Evolutionary conservation across 2,329 filamentous ascomycete species (phyloP).

Genomic region (Cladosporium sp.): DNA sequence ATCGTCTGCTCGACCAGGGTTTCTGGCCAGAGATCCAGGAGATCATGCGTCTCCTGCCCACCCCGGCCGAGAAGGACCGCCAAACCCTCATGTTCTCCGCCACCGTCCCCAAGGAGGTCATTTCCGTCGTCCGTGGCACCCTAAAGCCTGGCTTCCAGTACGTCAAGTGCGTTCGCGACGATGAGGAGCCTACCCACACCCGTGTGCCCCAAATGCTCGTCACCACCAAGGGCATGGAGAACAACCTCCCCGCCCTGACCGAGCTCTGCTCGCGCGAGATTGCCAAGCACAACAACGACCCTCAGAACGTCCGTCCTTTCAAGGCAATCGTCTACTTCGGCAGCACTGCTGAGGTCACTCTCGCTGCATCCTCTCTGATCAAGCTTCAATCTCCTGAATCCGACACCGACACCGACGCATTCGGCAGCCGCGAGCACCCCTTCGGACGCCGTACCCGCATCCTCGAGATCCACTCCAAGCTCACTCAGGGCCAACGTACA

Average conservation of each 20-base stretch:
- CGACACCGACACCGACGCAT: constrained; percentile 28
- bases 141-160: constrained; percentile 85
- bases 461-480: constrained; percentile 74
- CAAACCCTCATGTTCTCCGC: constrained; percentile 96
- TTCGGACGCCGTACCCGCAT: constrained; percentile 39
- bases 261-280: constrained; percentile 70
- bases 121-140: constrained; percentile 72
- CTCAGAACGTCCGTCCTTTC: constrained; percentile 62
- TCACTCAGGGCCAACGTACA: constrained; percentile 70
- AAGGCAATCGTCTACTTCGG: constrained; percentile 96
- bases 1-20: constrained; percentile 65
- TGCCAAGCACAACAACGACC: constrained; percentile 41
- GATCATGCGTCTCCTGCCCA: constrained; percentile 59
- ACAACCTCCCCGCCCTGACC: constrained; percentile 72
- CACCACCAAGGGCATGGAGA: constrained; percentile 67
- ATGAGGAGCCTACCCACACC: constrained; percentile 83
- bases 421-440: constrained; percentile 25
- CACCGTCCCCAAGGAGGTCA: constrained; percentile 82
- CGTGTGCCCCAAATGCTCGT: constrained; percentile 79
- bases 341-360: constrained; percentile 70
- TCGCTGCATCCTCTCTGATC: constrained; percentile 62
- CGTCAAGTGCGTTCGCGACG: constrained; percentile 79
- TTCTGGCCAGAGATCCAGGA: constrained; percentile 52
- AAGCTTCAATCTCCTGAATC: constrained; percentile 39
- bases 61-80: constrained; percentile 62